These are phyloP conservation scores for Candida anutae DNA, from an alignment of 1,139 yeast genomes.

Conservation along the genomic window DNA sequence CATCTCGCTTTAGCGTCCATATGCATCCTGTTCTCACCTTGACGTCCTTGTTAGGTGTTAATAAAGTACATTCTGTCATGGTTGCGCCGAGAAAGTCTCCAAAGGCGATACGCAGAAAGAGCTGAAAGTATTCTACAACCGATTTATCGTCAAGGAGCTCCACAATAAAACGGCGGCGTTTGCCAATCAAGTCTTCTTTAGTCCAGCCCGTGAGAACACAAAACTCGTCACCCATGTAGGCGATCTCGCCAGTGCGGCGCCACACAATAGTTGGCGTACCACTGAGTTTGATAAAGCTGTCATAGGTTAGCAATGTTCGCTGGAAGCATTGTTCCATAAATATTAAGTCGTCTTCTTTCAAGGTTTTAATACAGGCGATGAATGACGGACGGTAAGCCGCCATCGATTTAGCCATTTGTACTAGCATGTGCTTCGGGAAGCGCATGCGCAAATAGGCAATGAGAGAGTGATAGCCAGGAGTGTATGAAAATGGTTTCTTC, in stretches of 20 bases:
- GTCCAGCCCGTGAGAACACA: conserved; percentile 88
- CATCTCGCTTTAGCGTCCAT: conserved; percentile 75
- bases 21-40: conserved; percentile 69
- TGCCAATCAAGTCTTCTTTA: conserved; percentile 52
- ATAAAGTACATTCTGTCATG: conserved; percentile 74
- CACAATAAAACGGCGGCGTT: conserved; percentile 67
- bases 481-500: conserved; percentile 71
- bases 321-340: conserved; percentile 97
- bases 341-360: conserved; percentile 83
- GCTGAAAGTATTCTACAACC: conserved; percentile 79
- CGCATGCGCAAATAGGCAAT: conserved; percentile 66
- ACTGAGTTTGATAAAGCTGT: conserved; percentile 70
- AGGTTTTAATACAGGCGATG: conserved; percentile 83
- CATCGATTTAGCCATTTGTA: conserved; percentile 81
- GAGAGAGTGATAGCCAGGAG: conserved; percentile 82
- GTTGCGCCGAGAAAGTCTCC: conserved; percentile 90
- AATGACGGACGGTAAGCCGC: conserved; percentile 87
- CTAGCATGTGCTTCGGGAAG: conserved; percentile 62
- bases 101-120: conserved; percentile 79
- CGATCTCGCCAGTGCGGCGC: conserved; percentile 93
- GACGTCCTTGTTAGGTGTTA: conserved; percentile 45
- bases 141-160: conserved; percentile 85
- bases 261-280: conserved; percentile 95
- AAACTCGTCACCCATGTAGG: conserved; percentile 90
- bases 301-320: conserved; percentile 81